Conservation (phyloP, 2,329 filamentous ascomycete species). For the Dactylellina drechsleri region DNA sequence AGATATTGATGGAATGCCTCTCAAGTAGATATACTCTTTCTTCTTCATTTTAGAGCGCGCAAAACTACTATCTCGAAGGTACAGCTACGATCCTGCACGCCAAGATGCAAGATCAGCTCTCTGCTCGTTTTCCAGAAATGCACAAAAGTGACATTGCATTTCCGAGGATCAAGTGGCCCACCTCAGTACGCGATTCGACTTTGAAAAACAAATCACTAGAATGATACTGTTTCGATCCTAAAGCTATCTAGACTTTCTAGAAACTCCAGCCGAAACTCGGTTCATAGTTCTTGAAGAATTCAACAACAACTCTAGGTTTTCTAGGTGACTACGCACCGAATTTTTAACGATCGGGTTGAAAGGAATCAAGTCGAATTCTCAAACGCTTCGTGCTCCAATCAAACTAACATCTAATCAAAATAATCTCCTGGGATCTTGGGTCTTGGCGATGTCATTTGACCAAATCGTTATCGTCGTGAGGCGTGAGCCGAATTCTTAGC, state of each 20-base stretch:
- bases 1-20: constrained; percentile 15
- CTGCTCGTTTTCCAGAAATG: constrained; percentile 23
- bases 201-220: constrained; percentile 18
- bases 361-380: not conserved
- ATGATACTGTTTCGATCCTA: not conserved
- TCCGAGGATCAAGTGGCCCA: constrained; percentile 10
- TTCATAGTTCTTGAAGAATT: too few species aligned
- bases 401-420: too few species aligned
- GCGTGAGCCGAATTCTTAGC: not conserved
- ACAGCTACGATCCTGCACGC: constrained; percentile 31
- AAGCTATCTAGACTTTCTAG: not conserved
- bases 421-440: too few species aligned
- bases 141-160: constrained; percentile 16
- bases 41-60: not conserved
- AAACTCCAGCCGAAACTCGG: not conserved
- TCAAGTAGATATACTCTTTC: too few species aligned
- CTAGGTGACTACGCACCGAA: not conserved
- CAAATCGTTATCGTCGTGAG: not conserved
- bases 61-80: not conserved
- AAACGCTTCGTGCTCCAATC: too few species aligned
- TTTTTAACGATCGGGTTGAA: not conserved
- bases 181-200: constrained; percentile 10
- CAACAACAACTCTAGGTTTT: too few species aligned
- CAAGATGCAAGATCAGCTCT: constrained; percentile 37
- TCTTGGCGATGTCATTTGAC: not conserved